Evolutionary conservation across 306 rosid species (phyloP).

Genomic region (Cucurbita maxima): DNA sequence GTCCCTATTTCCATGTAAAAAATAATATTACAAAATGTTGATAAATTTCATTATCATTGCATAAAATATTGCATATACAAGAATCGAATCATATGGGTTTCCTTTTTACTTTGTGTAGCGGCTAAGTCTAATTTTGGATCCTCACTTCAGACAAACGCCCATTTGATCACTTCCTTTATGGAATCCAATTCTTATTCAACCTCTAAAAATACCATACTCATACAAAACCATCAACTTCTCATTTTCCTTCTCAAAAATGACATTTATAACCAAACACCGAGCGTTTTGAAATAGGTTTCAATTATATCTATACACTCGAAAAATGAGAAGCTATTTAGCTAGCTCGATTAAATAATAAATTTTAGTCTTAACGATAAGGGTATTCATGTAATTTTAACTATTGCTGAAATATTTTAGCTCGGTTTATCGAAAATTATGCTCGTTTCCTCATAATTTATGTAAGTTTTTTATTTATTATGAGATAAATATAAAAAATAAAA

Average conservation of each 20-base stretch:
- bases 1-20: no score
- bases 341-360: no score
- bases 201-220: neutral
- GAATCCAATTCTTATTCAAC: neutral
- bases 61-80: neutral
- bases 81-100: neutral
- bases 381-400: no score
- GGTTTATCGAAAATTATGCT: no score
- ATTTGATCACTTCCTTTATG: neutral
- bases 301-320: no score
- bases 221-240: neutral
- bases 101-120: conserved; percentile 3
- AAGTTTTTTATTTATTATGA: no score
- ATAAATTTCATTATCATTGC: neutral
- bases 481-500: no score
- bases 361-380: no score
- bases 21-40: no score
- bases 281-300: neutral
- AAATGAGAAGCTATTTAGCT: no score
- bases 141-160: neutral
- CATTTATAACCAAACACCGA: neutral
- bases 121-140: neutral
- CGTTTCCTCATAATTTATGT: no score
- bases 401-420: no score
- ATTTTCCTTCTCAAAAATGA: neutral